A percentile compares a stretch with the other conserved stretches of the same genome.
Conservation (phyloP, 352 stramenopile genomes). For the Globisporangium cylindrosporum region DNA sequence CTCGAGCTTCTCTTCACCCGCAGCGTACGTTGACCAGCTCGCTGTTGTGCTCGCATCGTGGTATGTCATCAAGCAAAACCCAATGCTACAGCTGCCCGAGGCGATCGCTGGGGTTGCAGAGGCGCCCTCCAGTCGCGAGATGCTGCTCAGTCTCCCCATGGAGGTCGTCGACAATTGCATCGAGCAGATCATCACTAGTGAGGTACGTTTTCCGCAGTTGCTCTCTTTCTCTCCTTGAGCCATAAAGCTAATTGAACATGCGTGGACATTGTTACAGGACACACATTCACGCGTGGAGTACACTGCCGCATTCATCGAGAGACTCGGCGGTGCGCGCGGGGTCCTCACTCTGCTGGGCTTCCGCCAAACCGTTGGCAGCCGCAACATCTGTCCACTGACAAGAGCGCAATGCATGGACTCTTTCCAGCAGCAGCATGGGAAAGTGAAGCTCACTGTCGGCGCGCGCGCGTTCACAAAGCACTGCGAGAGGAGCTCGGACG, state of each 20-base stretch:
- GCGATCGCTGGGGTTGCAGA: slow-evolving; percentile 39
- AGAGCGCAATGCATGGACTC: slow-evolving; percentile 48
- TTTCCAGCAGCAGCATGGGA: slow-evolving; percentile 41
- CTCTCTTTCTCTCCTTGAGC: not conserved
- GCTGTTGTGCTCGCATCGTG: slow-evolving; percentile 38
- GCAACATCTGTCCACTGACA: slow-evolving; percentile 47
- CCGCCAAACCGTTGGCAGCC: slow-evolving; percentile 57
- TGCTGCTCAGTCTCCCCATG: slow-evolving; percentile 27
- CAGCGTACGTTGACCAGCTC: slow-evolving; percentile 43
- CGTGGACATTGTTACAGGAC: not conserved
- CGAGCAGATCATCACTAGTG: not conserved
- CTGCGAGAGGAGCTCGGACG: slow-evolving; percentile 56
- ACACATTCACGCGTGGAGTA: not conserved
- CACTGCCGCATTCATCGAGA: slow-evolving; percentile 28
- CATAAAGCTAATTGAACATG: not conserved
- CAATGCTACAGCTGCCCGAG: slow-evolving; percentile 23
- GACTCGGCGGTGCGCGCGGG: slow-evolving; percentile 51
- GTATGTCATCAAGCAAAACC: slow-evolving; percentile 30
- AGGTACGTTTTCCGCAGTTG: not conserved
- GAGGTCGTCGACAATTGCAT: slow-evolving; percentile 26
- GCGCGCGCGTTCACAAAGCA: slow-evolving; percentile 80
- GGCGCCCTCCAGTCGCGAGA: slow-evolving; percentile 26
- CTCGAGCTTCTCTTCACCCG: slow-evolving; percentile 16
- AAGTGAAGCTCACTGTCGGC: slow-evolving; percentile 62
- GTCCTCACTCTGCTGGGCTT: slow-evolving; percentile 67